Evolutionary conservation across 495 filamentous ascomycete genomes (phyloP).

Genomic region (Hypoxylon fuscum): DNA sequence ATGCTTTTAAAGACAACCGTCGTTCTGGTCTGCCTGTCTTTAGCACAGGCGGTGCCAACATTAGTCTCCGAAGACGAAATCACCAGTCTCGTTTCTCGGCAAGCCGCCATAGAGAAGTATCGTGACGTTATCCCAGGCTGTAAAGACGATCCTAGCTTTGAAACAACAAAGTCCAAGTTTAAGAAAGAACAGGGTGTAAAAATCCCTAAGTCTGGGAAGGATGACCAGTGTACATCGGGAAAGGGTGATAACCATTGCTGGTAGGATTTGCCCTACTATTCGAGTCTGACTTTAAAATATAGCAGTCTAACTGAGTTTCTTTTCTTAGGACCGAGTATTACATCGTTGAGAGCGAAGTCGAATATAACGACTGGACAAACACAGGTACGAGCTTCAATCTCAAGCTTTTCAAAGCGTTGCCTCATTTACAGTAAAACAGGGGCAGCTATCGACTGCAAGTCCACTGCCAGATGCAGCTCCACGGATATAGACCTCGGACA

Average conservation of each 20-base stretch:
- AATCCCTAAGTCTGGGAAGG: not conserved
- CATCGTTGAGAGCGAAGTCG: conserved; percentile 3
- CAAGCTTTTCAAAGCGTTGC: no score
- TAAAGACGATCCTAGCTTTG: conserved; percentile 1
- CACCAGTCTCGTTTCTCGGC: not conserved
- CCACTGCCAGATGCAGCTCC: not conserved
- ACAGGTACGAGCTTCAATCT: not conserved
- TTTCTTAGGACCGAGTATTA: not conserved
- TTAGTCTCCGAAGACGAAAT: no score
- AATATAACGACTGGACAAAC: conserved; percentile 3
- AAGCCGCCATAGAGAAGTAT: not conserved
- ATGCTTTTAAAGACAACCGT: no score
- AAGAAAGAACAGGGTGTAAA: not conserved
- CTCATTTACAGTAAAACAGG: not conserved
- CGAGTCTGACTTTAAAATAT: not conserved
- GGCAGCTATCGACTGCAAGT: not conserved
- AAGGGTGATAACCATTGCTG: not conserved
- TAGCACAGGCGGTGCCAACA: not conserved
- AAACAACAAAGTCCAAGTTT: not conserved
- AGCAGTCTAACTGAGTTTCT: not conserved
- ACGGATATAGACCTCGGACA: conserved; percentile 1
- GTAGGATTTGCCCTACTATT: not conserved
- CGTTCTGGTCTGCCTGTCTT: not conserved
- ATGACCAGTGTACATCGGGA: not conserved
- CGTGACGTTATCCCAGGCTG: not conserved